Conservation (phyloP, 2,329 filamentous ascomycete species). For the Amesomyces nigricolor region DNA sequence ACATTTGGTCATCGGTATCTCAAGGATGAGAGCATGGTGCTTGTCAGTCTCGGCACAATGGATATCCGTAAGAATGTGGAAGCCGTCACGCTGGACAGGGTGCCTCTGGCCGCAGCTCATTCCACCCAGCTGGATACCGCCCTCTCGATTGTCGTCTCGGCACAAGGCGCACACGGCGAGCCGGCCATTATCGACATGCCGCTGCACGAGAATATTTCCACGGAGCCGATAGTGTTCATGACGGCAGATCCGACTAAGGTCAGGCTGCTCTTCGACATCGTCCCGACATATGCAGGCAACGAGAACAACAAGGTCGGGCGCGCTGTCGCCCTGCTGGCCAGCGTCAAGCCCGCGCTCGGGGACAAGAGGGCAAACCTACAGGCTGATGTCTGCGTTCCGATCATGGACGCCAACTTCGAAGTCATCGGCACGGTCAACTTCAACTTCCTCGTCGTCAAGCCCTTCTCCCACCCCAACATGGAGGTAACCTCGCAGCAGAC, state of each 20-base stretch:
- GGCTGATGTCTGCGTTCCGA: conserved; percentile 86
- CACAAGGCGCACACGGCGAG: conserved; percentile 78
- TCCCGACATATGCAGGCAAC: conserved; percentile 89
- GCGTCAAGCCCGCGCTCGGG: conserved; percentile 75
- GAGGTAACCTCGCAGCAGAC: conserved; percentile 84
- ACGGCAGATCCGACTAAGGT: conserved; percentile 73
- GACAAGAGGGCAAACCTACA: conserved; percentile 86
- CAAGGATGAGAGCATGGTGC: conserved; percentile 78
- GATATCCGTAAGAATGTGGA: conserved; percentile 78
- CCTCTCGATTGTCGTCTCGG: conserved; percentile 83
- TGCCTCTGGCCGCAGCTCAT: conserved; percentile 82
- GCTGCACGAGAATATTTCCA: conserved; percentile 87
- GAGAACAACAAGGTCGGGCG: conserved; percentile 85
- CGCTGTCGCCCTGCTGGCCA: conserved; percentile 80
- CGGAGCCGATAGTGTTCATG: conserved; percentile 87
- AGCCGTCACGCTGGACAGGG: conserved; percentile 80
- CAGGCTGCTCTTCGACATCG: conserved; percentile 87
- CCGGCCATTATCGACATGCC: conserved; percentile 86
- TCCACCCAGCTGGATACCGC: conserved; percentile 92
- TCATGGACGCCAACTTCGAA: conserved; percentile 77
- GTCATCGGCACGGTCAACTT: conserved; percentile 95
- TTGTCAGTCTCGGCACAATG: conserved; percentile 92
- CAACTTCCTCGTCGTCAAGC: conserved; percentile 92
- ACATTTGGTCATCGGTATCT: conserved; percentile 95
- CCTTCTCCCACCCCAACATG: conserved; percentile 92